Evolutionary conservation across 2,329 filamentous ascomycete species (phyloP).

Genomic region (Emergomyces africanus): DNA sequence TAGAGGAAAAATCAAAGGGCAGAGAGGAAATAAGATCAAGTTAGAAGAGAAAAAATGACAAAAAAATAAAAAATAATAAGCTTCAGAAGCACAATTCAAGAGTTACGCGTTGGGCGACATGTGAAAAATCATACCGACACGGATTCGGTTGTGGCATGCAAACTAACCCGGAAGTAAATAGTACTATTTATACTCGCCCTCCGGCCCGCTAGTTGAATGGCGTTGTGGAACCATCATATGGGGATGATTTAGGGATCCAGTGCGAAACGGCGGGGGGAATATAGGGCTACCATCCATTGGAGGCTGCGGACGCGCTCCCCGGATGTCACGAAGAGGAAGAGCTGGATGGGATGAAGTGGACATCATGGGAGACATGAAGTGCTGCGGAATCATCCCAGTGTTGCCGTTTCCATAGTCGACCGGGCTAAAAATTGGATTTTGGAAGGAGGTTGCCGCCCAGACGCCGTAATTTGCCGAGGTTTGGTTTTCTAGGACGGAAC

Average conservation of each 20-base stretch:
- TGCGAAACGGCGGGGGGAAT: conserved; percentile 18
- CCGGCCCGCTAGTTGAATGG: not conserved
- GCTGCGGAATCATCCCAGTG: conserved; percentile 15
- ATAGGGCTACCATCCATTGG: conserved; percentile 12
- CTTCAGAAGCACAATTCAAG: not conserved
- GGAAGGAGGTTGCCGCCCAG: conserved; percentile 21
- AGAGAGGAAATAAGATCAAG: not conserved
- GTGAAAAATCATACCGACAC: not conserved
- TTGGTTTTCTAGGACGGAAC: conserved; percentile 13
- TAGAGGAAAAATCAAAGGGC: not conserved
- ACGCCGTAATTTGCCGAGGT: conserved; percentile 15
- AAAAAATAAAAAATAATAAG: not conserved
- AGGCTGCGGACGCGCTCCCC: conserved; percentile 9
- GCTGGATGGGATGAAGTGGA: conserved; percentile 14
- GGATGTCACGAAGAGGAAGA: conserved; percentile 7
- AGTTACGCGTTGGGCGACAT: not conserved
- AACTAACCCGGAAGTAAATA: not conserved
- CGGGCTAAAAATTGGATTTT: conserved; percentile 22
- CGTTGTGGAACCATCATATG: conserved; percentile 5
- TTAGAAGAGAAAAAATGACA: not conserved
- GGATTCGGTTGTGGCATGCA: not conserved
- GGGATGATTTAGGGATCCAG: conserved; percentile 21
- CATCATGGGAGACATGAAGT: conserved; percentile 18
- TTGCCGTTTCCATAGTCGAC: conserved; percentile 17
- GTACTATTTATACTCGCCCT: not conserved